Evolutionary conservation across 768 basidiomycete genomes (phyloP), one percentile per base, ranked within the genome.

Genomic region (Tulasnella sp.): DNA sequence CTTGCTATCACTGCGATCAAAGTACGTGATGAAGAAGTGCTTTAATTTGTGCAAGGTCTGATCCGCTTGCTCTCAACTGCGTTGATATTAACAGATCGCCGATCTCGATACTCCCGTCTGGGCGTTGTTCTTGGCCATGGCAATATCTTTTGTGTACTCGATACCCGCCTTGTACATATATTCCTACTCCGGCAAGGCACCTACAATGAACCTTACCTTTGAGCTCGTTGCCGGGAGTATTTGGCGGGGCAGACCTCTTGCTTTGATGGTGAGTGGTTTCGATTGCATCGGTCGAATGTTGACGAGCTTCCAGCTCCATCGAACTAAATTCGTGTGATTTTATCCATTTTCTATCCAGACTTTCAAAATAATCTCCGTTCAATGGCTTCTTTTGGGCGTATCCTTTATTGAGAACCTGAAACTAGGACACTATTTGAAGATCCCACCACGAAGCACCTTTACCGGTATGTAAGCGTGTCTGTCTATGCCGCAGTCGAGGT

Each of bases 361-460:
- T 39, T 81, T 80, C 79, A 83, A 85, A 73, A 74, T 77, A 1
- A 81, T 79, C 73, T 71, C 78, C 1, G 68, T 77, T 12, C 79
- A 83, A 69, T 77, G 79, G 1, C 72, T 83, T 3, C 40, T 44
- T 0, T 74, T 77, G 8, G 77, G 75, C 0, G 64, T 78, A 17
- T 67, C 74, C 12, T 81, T 80, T 71, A 75, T 79, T 0, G 78
- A 80, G 35, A 79, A 81, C 32, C 76, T 81, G 22, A 81, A 81
- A 70, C 73, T 78, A 14, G 84, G 83, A 0, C 84, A 84, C 75
- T 85, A 85, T 76, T 81, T 84, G 78, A 85, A 84, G 77, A 77
- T 84, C 2, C 83, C 84, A 7, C 84, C 84, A 6, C 76, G 84
- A 6, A 76, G 78, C 0, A 81, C 81, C 0, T 84, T 84, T 75